Evolutionary conservation across 1,139 yeast species (phyloP), one percentile per base, ranked within the genome.

Genomic region (Candida dubliniensis): DNA sequence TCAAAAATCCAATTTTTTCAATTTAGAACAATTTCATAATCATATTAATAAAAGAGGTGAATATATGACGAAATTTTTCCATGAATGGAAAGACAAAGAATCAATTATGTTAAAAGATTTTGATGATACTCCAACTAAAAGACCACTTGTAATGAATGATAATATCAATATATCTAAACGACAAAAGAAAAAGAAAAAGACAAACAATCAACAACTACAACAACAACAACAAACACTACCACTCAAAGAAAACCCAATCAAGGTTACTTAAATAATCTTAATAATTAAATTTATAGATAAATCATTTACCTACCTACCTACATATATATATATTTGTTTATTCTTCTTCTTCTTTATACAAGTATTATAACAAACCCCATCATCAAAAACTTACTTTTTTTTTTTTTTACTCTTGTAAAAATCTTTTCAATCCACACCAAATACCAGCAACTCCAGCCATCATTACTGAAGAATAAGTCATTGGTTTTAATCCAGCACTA

Each of bases 401-500:
- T n/a, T 34, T 31, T 14, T 27, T 27, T 32, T 31, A 34, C 43
- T 53, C 63, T 52, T 63, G 61, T 49, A 64, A 64, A 45, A 66
- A 59, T 53, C 79, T 71, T 73, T 93, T 93, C 58, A 86, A 59
- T 44, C 87, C 91, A 74, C 96, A 85, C 99, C 99, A 93, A 37
- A 81, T 81, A 50, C 88, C 96, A 40, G 98, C 96, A 48, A 88
- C 96, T 51, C 83, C 81, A 14, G 96, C 90, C 84, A 85, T 86
- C 63, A 91, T 64, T 40, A 81, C 95, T 32, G 96, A 81, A 32
- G 96, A 83, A 60, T 87, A 84, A 34, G 85, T 88, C 93, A 90
- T 87, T 48, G 96, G 96, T 66, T 78, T 84, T 42, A 84, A 54
- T 32, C 99, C 98, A 50, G 84, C 83, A 44, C 95, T 81, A 52